Evolutionary conservation across 164 flowering plant genomes (phyloP).

Genomic region (Aristolochia contorta): DNA sequence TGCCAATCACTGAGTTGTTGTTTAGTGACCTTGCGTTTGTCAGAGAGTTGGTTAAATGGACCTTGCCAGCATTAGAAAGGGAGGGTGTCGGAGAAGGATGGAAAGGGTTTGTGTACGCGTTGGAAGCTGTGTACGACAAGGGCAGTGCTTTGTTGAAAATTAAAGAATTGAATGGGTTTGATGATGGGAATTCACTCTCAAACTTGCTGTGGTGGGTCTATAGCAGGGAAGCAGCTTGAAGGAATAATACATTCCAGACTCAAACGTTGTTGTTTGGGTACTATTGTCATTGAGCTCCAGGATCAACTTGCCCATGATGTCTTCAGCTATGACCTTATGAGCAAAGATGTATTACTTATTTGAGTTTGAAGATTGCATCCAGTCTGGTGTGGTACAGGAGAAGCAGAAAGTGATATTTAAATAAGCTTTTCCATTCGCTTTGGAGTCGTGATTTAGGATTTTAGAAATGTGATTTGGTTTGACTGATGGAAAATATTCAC

Average conservation of each 20-base stretch:
- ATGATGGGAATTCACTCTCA: slow-evolving; percentile 76
- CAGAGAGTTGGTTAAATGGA: slow-evolving; percentile 66
- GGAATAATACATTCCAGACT: slow-evolving; percentile 18
- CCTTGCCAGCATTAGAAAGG: slow-evolving; percentile 57
- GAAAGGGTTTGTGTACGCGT: slow-evolving; percentile 83
- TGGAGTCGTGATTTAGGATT: not conserved
- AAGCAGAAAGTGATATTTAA: not conserved
- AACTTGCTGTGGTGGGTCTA: slow-evolving; percentile 90
- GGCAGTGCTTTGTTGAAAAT: slow-evolving; percentile 47
- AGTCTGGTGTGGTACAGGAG: not conserved
- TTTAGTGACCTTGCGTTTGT: slow-evolving; percentile 48
- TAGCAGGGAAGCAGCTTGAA: slow-evolving; percentile 30
- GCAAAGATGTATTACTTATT: not conserved
- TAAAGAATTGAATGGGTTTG: slow-evolving; percentile 44
- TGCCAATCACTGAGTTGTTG: slow-evolving; percentile 64
- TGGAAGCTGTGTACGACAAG: slow-evolving; percentile 65
- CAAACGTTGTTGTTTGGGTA: slow-evolving; percentile 38
- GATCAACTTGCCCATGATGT: not conserved
- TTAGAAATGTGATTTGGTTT: too few species aligned
- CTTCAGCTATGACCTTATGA: not conserved
- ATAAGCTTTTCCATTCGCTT: not conserved
- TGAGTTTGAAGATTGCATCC: not conserved
- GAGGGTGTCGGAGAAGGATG: slow-evolving; percentile 83
- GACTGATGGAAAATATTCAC: too few species aligned
- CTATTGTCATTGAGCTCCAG: slow-evolving; percentile 31